Evolutionary conservation across 2,329 filamentous ascomycete genomes (phyloP).

Genomic region (Cercospora zeina): DNA sequence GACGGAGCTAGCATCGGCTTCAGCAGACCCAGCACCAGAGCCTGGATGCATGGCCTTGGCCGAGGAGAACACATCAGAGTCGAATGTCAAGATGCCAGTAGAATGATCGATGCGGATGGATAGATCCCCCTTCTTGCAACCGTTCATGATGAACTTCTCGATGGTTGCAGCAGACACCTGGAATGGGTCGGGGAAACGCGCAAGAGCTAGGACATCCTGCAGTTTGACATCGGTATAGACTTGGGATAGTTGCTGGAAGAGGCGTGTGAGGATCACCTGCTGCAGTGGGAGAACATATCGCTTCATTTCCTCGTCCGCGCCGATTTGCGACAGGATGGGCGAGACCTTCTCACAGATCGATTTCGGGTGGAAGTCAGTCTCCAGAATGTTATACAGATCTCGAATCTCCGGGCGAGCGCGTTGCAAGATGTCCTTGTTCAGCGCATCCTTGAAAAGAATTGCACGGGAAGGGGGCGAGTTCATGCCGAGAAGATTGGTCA

Average conservation of each 20-base stretch:
- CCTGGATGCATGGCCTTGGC: conserved; percentile 87
- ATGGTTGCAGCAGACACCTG: conserved; percentile 87
- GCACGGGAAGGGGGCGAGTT: conserved; percentile 81
- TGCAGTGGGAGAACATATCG: conserved; percentile 94
- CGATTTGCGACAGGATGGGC: conserved; percentile 90
- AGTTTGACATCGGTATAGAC: conserved; percentile 98
- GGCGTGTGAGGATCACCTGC: conserved; percentile 95
- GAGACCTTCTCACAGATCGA: conserved; percentile 99
- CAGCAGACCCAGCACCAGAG: conserved; percentile 80
- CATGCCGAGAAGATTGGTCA: conserved; percentile 96
- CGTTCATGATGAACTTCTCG: conserved; percentile 99
- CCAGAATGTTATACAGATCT: conserved; percentile 96
- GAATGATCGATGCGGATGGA: conserved; percentile 95
- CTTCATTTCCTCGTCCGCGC: conserved; percentile 90
- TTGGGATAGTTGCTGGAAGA: conserved; percentile 98
- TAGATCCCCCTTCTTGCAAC: conserved; percentile 98
- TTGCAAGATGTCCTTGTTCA: conserved; percentile 91
- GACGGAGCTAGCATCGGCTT: conserved; percentile 78
- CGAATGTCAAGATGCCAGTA: conserved; percentile 91
- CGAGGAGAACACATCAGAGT: conserved; percentile 97
- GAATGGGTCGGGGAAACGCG: conserved; percentile 94
- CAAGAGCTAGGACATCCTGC: conserved; percentile 87
- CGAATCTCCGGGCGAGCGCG: conserved; percentile 92
- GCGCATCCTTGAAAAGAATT: conserved; percentile 89
- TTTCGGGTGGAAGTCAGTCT: conserved; percentile 97